Base-by-base conservation (phyloP, 345 rosid genomes). In the Fremontodendron californicum region DNA sequence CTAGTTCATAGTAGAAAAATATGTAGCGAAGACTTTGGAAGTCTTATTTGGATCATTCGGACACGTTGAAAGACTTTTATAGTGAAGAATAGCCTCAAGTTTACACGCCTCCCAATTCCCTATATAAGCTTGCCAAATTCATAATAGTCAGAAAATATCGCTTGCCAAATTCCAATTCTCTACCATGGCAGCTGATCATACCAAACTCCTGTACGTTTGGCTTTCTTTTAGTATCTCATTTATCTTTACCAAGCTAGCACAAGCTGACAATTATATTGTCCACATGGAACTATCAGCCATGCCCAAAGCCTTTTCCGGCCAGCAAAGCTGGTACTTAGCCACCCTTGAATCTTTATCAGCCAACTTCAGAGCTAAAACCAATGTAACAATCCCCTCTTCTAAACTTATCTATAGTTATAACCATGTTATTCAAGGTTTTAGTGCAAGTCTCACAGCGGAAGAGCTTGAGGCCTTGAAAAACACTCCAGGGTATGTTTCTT, bases 241-340 rank as follows among this genome's bases (percentile, higher is more conserved):
- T 29, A 4, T 75, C 39, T 25, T 67, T 33, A 19, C 31, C 27
- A 54, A 42, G 16, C 52, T 69, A 13, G 86, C 73, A 9, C 75
- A 81, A 40, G 54, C 75, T 27, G 81, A 87, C 21, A 81, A 77
- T 61, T 87, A 83, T 46, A 87, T 87, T 29, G 78, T 87, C 82
- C 74, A 80, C 74, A 87, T 87, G 90, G 87, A 87, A 84, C n/a
- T 66, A 33, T 73, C 85, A 31, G 77, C 80, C 71, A 87, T 85
- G 90, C 88, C 90, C 45, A 83, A 80, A 77, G 81, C 85, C 68
- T 87, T 79, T 51, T 64, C 79, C 12, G 77, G 49, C 58, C 81
- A 80, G 71, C 88, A 85, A 2, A 61, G 33, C 63, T 85, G 90
- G 88, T 82, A 83, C 76, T 52, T 78, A 60, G 81, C 88, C 75